phyloP scores from a whole-genome alignment of 495 filamentous ascomycete genomes.

The Podospora pseudocomata region DNA sequence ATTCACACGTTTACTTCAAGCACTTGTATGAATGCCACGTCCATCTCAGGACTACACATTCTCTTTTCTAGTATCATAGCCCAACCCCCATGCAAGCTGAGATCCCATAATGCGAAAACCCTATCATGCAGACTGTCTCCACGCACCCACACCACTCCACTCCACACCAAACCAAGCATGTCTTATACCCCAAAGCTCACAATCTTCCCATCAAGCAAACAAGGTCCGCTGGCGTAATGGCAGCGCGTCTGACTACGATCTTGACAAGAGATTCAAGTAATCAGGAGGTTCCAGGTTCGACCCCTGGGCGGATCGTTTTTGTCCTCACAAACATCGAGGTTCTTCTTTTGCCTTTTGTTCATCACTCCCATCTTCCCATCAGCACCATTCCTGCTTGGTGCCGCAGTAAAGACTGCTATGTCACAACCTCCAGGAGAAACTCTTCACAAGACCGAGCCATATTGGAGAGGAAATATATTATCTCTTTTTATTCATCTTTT shows the following conservation, averaged over 20 bases:
- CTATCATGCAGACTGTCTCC: neutral
- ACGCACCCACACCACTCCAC: neutral
- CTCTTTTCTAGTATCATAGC: too few relatives aligned
- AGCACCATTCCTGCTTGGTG: neutral
- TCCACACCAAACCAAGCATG: neutral
- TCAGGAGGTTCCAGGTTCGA: slow-evolving; percentile 14
- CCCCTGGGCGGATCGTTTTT: slow-evolving; percentile 13
- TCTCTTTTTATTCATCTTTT: neutral
- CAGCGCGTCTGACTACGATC: slow-evolving; percentile 13
- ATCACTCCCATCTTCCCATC: neutral
- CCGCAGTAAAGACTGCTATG: too few relatives aligned
- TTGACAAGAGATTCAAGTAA: neutral
- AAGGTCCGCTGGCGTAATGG: slow-evolving; percentile 14
- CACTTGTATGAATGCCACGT: too few relatives aligned
- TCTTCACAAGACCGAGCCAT: neutral
- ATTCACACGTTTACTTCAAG: too few relatives aligned
- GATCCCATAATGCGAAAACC: neutral
- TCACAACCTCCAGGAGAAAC: neutral
- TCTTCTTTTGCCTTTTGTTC: neutral
- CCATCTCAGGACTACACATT: too few relatives aligned
- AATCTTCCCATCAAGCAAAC: neutral
- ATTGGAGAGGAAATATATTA: neutral
- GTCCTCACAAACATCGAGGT: too few relatives aligned
- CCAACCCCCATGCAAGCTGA: neutral
- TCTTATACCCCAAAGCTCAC: neutral